Evolutionary conservation across 805 yeast species (phyloP).

Genomic region (Vanderwaltozyma polyspora): DNA sequence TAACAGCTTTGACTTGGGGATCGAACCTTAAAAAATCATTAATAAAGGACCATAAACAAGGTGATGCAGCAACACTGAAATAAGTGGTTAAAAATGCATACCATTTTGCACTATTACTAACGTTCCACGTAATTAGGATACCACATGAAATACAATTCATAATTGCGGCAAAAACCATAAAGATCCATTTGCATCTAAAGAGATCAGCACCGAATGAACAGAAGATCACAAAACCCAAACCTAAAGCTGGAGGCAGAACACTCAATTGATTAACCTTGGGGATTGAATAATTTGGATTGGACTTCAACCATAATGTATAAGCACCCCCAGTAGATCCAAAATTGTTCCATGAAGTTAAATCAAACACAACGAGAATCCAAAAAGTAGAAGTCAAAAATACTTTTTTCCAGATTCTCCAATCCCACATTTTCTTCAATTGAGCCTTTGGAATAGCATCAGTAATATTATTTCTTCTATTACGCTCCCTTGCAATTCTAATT

Average conservation of each 20-base stretch:
- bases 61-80: slow-evolving; percentile 54
- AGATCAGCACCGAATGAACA: slow-evolving; percentile 41
- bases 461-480: slow-evolving; percentile 29
- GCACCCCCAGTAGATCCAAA: slow-evolving; percentile 47
- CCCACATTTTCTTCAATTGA: slow-evolving; percentile 24
- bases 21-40: slow-evolving; percentile 49
- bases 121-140: slow-evolving; percentile 48
- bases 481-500: slow-evolving; percentile 39
- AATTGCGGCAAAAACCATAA: slow-evolving; percentile 39
- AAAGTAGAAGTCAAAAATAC: slow-evolving; percentile 44
- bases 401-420: slow-evolving; percentile 39
- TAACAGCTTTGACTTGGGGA: slow-evolving; percentile 43
- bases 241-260: slow-evolving; percentile 48
- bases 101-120: slow-evolving; percentile 50
- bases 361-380: slow-evolving; percentile 43
- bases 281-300: slow-evolving; percentile 33
- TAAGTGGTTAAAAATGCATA: slow-evolving; percentile 50
- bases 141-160: slow-evolving; percentile 46
- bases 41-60: slow-evolving; percentile 47
- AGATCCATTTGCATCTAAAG: slow-evolving; percentile 41
- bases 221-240: slow-evolving; percentile 38
- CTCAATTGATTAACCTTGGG: slow-evolving; percentile 39
- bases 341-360: slow-evolving; percentile 53
- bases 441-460: slow-evolving; percentile 20
- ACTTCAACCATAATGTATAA: slow-evolving; percentile 51